Percentiles rank a stretch among this genome's conserved stretches.
Evolutionary conservation across 768 basidiomycete species (phyloP).

Genomic region (Tephrocybe sp.): DNA sequence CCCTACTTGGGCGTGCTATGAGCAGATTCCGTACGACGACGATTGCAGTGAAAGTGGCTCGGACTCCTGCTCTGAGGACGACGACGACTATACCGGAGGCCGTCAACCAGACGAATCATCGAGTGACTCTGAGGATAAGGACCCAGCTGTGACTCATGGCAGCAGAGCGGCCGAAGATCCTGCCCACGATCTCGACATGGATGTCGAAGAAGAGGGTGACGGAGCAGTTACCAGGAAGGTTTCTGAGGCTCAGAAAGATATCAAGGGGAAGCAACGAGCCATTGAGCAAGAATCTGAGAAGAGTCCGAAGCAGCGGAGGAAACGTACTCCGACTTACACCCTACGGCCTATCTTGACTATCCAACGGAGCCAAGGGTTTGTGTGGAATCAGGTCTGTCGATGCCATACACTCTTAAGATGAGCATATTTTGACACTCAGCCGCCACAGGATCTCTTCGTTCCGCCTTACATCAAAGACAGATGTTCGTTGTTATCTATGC

Average conservation of each 20-base stretch:
- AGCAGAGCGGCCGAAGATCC: constrained; percentile 29
- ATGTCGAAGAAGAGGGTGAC: constrained; percentile 43
- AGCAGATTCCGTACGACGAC: constrained; percentile 77
- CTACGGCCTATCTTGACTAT: constrained; percentile 85
- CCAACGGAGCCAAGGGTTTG: constrained; percentile 84
- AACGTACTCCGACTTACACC: constrained; percentile 56
- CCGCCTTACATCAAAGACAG: constrained; percentile 89
- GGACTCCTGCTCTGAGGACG: constrained; percentile 75
- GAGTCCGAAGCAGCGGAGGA: constrained; percentile 50
- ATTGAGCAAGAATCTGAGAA: constrained; percentile 62
- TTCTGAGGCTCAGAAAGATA: constrained; percentile 51
- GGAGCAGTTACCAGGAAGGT: constrained; percentile 35
- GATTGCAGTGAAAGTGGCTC: constrained; percentile 61
- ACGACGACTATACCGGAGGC: constrained; percentile 54
- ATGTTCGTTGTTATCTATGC: constrained; percentile 56
- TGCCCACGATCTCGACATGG: constrained; percentile 57
- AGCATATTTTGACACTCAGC: background rate
- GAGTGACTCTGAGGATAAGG: constrained; percentile 35
- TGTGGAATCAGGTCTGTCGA: constrained; percentile 81
- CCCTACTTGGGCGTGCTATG: constrained; percentile 88
- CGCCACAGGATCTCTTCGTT: constrained; percentile 73
- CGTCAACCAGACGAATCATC: constrained; percentile 14
- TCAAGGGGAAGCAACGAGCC: constrained; percentile 82
- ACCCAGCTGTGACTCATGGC: constrained; percentile 26
- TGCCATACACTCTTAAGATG: constrained; percentile 3